Evolutionary conservation across 352 stramenopile genomes (phyloP), one percentile per base, ranked within the genome.

Genomic region (Phytophthora pseudosyringae): DNA sequence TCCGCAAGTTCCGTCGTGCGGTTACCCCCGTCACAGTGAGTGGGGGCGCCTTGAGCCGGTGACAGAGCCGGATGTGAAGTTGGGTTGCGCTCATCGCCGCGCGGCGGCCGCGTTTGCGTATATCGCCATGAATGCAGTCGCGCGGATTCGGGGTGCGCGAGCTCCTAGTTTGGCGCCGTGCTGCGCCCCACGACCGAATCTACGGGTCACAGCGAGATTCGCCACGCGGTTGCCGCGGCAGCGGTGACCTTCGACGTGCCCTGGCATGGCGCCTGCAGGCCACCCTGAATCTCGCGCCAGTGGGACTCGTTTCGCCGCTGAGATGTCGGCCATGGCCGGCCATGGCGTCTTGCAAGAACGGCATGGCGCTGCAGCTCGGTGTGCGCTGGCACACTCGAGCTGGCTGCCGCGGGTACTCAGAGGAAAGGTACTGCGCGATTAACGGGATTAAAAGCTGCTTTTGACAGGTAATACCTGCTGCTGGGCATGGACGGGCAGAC

Each of bases 11-110:
- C 41, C 4, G 32, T 54, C 45, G 25, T 33, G 46, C 7, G 4
- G n/a, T 6, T 9, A 11, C 44, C 44, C 33, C 60, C 52, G 60
- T 39, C 43, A 63, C 60, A 63, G 18, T 68, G 60, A 68, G 59
- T 52, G 29, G 59, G 59, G 50, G 18, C 15, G 31, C 12, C 18
- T 12, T 59, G 57, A 65, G 58, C 29, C 47, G 35, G 58, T 21
- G 15, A 31, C 21, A 66, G 58, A 62, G 49, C 43, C 41, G 35
- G 50, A 38, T 31, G 40, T 26, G 41, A 62, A n/a, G 26, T 52
- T 64, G 18, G 57, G 45, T 64, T 41, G 59, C 45, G 45, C 60
- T 58, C 60, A 69, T 64, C 45, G 60, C 52, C 43, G 29, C 45
- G 60, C 45, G 31, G 41, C 13, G 31, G 32, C 15, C 39, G n/a